A percentile compares a stretch with the other conserved stretches of the same genome.
Evolutionary conservation across 2,329 filamentous ascomycete species (phyloP).

Genomic region (Sclerotinia trifoliorum): DNA sequence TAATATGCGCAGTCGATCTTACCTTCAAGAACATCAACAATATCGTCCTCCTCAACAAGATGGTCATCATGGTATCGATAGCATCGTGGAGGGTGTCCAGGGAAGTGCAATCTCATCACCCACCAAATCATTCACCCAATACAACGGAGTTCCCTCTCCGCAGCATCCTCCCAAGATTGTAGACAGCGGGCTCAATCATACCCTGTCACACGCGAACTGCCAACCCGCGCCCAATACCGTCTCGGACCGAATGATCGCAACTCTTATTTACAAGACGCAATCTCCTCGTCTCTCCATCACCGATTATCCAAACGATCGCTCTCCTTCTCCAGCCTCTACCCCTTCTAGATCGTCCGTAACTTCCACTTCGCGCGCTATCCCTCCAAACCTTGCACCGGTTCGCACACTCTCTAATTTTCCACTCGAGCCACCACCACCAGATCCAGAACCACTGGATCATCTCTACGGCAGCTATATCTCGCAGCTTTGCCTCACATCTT

Average conservation of each 20-base stretch:
- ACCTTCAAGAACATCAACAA: conserved; percentile 62
- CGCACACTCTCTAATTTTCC: conserved; percentile 58
- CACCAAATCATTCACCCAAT: conserved; percentile 48
- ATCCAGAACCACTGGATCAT: conserved; percentile 60
- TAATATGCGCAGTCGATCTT: conserved; percentile 60
- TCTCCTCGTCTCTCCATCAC: conserved; percentile 39
- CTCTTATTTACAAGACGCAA: conserved; percentile 60
- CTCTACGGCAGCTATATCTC: conserved; percentile 66
- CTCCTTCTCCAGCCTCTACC: conserved; percentile 37
- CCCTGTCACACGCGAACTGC: conserved; percentile 63
- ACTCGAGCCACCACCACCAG: conserved; percentile 54
- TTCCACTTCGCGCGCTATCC: conserved; percentile 30
- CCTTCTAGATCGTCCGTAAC: conserved; percentile 14
- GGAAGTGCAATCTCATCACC: conserved; percentile 42
- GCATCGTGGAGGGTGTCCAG: conserved; percentile 58
- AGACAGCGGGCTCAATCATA: conserved; percentile 61
- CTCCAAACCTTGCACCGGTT: conserved; percentile 54
- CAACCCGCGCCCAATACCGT: conserved; percentile 50
- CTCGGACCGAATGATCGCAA: conserved; percentile 57
- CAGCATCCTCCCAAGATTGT: conserved; percentile 59
- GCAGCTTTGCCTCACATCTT: conserved; percentile 61
- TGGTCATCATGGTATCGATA: conserved; percentile 62
- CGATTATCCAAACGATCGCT: conserved; percentile 42
- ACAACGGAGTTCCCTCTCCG: conserved; percentile 60
- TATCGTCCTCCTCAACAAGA: conserved; percentile 54